Percentiles rank a stretch among this genome's conserved stretches.
Conservation (phyloP, 495 filamentous ascomycete genomes). For the Penicillium silybi region DNA sequence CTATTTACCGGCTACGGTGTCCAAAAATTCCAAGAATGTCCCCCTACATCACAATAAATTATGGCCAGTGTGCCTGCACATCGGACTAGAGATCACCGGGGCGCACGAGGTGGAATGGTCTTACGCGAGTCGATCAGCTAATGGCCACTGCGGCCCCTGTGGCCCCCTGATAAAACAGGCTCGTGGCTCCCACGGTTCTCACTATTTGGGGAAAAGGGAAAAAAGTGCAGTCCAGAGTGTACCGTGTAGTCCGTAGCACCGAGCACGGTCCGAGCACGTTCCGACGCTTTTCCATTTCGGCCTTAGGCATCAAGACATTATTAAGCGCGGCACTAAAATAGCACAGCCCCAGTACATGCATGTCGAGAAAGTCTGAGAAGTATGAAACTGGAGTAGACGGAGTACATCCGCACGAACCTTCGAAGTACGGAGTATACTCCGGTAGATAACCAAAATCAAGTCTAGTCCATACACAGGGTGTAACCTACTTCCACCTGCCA, state of each 20-base stretch:
- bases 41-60: neutral
- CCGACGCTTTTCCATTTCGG: neutral
- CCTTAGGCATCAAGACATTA: neutral
- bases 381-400: neutral
- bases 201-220: neutral
- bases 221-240: neutral
- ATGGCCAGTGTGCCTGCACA: neutral
- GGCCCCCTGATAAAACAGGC: constrained; percentile 4
- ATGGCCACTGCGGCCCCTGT: too few relatives aligned
- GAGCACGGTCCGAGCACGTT: constrained; percentile 4
- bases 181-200: neutral
- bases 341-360: neutral
- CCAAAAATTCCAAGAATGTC: neutral
- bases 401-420: neutral
- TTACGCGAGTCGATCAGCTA: constrained; percentile 20
- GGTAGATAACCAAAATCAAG: neutral
- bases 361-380: neutral
- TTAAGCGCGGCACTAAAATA: too few relatives aligned
- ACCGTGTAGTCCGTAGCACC: neutral
- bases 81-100: constrained; percentile 1
- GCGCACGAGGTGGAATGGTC: constrained; percentile 14
- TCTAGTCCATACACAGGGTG: neutral
- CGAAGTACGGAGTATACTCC: neutral
- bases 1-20: neutral
- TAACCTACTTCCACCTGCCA: neutral